Base-by-base conservation (phyloP, 2,329 filamentous ascomycete species). In the Beauveria bassiana region DNA sequence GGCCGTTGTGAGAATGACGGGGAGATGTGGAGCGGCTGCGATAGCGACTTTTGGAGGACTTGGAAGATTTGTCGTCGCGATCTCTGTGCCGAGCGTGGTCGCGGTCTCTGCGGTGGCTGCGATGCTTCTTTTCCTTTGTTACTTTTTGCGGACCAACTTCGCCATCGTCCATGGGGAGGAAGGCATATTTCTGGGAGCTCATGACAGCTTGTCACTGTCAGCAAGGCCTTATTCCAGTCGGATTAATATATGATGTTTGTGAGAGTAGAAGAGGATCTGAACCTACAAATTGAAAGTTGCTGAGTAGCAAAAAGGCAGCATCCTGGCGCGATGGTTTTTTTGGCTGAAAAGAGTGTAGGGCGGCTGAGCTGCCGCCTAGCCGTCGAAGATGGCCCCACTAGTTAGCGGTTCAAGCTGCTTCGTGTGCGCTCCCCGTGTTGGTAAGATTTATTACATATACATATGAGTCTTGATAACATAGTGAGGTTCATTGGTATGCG, bases 101-200 rank as follows among this genome's bases (percentile, higher is more conserved):
- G 24, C 60, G 62, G 20, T 60, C 56, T 26, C 43, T 53, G 61
- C 70, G 65, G 20, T 78, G 74, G 59, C 76, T 74, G 63, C 72
- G 76, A 57, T 71, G 72, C 69, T 78, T 80, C 70, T 77, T 80
- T 63, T 81, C 77, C 65, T 77, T 78, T 57, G 80, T 73, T 61
- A 80, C 81, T 62, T 79, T 80, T 56, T 81, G 78, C 26, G 80
- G 80, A 1, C 80, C 79, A n/a, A 85, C 77, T 64, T 85, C 84
- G 40, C 82, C 82, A 12, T 85, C 84, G 63, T 85, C 85, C 86
- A 89, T 89, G 8, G 86, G 81, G 65, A 89, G 73, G 66, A 89
- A 83, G 8, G 86, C 84, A 71, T 88, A 89, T 68, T 82, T 84
- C 72, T 87, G 87, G 52, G 77, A 76, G 64, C 77, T 79, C 79